Base-by-base conservation (phyloP, 345 rosid genomes). In the Eucalyptus victrix region DNA sequence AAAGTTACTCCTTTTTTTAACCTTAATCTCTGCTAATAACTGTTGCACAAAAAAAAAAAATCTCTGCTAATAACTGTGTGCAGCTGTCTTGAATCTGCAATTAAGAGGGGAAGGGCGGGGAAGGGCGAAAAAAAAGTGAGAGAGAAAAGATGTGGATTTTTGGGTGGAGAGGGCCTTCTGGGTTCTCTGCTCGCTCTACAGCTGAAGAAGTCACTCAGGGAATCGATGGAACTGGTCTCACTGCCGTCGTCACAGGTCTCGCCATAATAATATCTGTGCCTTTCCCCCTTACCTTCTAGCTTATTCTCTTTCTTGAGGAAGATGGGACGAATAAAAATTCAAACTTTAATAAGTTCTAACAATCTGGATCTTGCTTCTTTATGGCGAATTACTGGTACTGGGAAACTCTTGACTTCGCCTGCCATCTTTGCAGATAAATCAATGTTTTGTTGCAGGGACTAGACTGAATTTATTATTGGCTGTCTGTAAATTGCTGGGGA, bases 171-270 rank as follows among this genome's bases (percentile, higher is more conserved):
- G 34, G 87, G 58, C 51, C 51, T 86, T 86, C 87, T 86, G 51
- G 54, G 9, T 49, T 26, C 56, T 93, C 95, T 19, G 91, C 92
- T 7, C 24, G 89, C 47, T 92, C 93, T 50, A 92, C 93, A 3
- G 93, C 93, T 9, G 93, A 92, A 87, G 90, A 93, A 87, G 94
- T 93, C 51, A 94, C 96, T 23, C 89, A 88, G 40, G 95, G 94
- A 85, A 87, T 93, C 81, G 94, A 94, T 89, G 94, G 92, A n/a
- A 87, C 92, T 87, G 94, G 91, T 72, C 92, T 93, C 89, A 94
- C 96, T 86, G 94, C 96, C 87, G 85, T 93, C 51, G 90, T 94
- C 86, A 93, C 95, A 87, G 95, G 95, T 93, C 56, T 37, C 58
- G 30, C n/a, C 9, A 69, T 17, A 3, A 69, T 18, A 19, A 2